These are phyloP conservation scores for Candida verbasci DNA, from an alignment of 805 yeast genomes.

Conservation along the genomic window DNA sequence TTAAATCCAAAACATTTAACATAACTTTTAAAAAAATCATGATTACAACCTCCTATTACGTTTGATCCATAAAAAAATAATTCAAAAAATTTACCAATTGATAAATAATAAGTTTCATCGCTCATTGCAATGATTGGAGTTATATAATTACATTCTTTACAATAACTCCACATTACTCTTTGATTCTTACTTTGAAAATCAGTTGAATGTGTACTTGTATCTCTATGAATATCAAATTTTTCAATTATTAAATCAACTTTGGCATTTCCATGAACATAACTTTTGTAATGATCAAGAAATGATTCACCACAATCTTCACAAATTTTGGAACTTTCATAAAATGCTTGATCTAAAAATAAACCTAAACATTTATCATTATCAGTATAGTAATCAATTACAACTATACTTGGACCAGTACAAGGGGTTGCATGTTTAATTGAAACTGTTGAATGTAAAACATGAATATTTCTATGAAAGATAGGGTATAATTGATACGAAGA, in stretches of 20 bases:
- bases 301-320: conserved; percentile 82
- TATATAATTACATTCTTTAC: conserved; percentile 70
- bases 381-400: conserved; percentile 81
- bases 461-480: conserved; percentile 67
- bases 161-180: conserved; percentile 86
- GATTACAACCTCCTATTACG: conserved; percentile 52
- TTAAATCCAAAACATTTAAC: conserved; percentile 80
- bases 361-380: conserved; percentile 90
- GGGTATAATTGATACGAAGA: conserved; percentile 40
- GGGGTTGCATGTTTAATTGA: conserved; percentile 84
- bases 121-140: conserved; percentile 81
- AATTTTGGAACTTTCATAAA: conserved; percentile 56
- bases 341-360: conserved; percentile 75
- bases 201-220: conserved; percentile 13
- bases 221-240: conserved; percentile 22
- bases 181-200: conserved; percentile 30
- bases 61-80: conserved; percentile 64
- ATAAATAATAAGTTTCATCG: conserved; percentile 82
- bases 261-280: conserved; percentile 85
- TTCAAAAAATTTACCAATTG: conserved; percentile 92
- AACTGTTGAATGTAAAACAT: conserved; percentile 76
- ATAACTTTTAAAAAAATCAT: conserved; percentile 79
- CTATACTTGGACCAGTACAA: conserved; percentile 85
- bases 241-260: conserved; percentile 77
- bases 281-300: conserved; percentile 70